These are phyloP conservation scores for Daedalea quercina DNA, from an alignment of 768 basidiomycete species.

Conservation along the genomic window DNA sequence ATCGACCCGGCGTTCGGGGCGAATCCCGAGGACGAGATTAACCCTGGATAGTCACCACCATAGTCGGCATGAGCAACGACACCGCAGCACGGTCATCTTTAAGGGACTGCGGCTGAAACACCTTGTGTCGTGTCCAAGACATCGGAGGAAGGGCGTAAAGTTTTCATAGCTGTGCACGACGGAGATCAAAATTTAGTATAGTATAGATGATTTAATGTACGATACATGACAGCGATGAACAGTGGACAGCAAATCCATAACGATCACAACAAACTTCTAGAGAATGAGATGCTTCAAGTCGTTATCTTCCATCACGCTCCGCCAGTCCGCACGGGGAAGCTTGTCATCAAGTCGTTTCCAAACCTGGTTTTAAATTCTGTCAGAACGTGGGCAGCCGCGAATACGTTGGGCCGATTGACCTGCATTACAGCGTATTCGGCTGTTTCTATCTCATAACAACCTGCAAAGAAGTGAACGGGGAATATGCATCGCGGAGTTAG, in stretches of 20 bases:
- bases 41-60: no score
- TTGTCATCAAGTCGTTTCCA: slow-evolving; percentile 30
- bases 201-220: neutral
- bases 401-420: slow-evolving; percentile 15
- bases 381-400: slow-evolving; percentile 12
- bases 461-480: slow-evolving; percentile 9
- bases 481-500: neutral
- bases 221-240: neutral
- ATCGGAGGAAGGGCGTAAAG: no score
- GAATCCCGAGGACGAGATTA: no score
- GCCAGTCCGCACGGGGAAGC: slow-evolving; percentile 25
- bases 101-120: no score
- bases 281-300: slow-evolving; percentile 19
- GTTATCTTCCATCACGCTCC: slow-evolving; percentile 30
- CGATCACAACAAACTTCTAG: neutral
- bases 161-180: no score
- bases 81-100: no score
- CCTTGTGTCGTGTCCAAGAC: no score
- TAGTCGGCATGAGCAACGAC: no score
- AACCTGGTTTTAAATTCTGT: slow-evolving; percentile 19
- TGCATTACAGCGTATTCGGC: slow-evolving; percentile 27
- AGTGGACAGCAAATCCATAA: neutral
- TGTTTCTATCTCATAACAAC: slow-evolving; percentile 33
- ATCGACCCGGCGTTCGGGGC: no score
- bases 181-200: no score